A percentile compares a stretch with the other conserved stretches of the same genome.
Evolutionary conservation across 345 rosid genomes (phyloP).

Genomic region (Corchorus capsularis): DNA sequence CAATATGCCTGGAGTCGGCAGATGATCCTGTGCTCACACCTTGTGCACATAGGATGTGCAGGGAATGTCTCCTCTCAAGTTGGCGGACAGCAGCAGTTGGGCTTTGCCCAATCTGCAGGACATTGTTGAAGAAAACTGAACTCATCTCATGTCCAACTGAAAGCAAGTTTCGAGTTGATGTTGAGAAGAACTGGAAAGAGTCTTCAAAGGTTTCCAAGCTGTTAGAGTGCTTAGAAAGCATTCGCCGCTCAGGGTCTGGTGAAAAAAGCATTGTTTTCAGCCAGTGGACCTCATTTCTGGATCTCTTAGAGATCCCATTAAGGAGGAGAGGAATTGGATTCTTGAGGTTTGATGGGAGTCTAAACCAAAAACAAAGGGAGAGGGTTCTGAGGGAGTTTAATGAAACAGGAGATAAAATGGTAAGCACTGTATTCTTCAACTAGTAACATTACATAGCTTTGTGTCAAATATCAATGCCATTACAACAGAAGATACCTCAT

Average conservation of each 20-base stretch:
- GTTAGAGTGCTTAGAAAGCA: slow-evolving; percentile 49
- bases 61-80: slow-evolving; percentile 67
- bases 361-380: slow-evolving; percentile 62
- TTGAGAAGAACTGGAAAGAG: slow-evolving; percentile 64
- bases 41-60: slow-evolving; percentile 70
- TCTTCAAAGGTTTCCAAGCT: slow-evolving; percentile 63
- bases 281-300: slow-evolving; percentile 73
- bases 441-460: neutral
- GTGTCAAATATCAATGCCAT: neutral
- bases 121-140: slow-evolving; percentile 43
- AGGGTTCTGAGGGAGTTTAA: slow-evolving; percentile 61
- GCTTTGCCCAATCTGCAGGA: slow-evolving; percentile 58
- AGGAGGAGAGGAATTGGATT: slow-evolving; percentile 44
- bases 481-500: neutral
- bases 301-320: slow-evolving; percentile 62
- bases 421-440: slow-evolving; percentile 21
- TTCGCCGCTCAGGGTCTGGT: slow-evolving; percentile 36
- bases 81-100: slow-evolving; percentile 52
- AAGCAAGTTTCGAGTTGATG: slow-evolving; percentile 53
- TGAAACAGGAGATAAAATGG: slow-evolving; percentile 55
- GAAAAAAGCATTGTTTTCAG: slow-evolving; percentile 72
- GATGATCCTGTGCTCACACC: slow-evolving; percentile 76
- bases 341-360: slow-evolving; percentile 59
- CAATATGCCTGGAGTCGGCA: slow-evolving; percentile 64
- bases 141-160: slow-evolving; percentile 61